phyloP scores from a whole-genome alignment of 352 stramenopile species.

The Globisporangium nunn region DNA sequence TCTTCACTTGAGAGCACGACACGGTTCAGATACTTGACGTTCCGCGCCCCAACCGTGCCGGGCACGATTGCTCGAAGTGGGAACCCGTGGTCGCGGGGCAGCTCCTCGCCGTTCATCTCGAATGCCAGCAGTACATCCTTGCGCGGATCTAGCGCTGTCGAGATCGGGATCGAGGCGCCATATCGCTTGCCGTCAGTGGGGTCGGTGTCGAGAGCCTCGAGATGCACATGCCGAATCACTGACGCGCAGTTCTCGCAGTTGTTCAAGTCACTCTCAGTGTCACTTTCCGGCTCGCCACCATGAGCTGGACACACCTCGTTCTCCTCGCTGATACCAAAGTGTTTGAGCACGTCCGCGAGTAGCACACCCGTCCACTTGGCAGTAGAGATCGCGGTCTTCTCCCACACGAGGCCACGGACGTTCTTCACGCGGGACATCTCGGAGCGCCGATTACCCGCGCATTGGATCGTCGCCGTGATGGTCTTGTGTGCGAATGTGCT shows the following conservation, averaged over 20 bases:
- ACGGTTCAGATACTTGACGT: slow-evolving; percentile 92
- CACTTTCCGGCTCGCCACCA: slow-evolving; percentile 32
- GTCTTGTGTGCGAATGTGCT: slow-evolving; percentile 60
- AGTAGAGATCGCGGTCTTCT: slow-evolving; percentile 76
- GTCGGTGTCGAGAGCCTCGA: slow-evolving; percentile 42
- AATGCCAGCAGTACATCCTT: slow-evolving; percentile 92
- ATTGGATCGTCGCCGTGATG: slow-evolving; percentile 89
- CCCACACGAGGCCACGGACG: slow-evolving; percentile 24
- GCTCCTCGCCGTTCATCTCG: slow-evolving; percentile 89
- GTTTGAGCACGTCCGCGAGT: slow-evolving; percentile 81
- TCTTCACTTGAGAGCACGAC: slow-evolving; percentile 75
- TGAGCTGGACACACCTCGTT: slow-evolving; percentile 27
- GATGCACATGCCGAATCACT: slow-evolving; percentile 36
- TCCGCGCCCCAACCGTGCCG: slow-evolving; percentile 81
- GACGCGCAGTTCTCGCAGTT: slow-evolving; percentile 12
- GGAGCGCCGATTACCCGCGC: slow-evolving; percentile 85
- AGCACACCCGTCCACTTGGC: slow-evolving; percentile 88
- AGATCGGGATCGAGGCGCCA: slow-evolving; percentile 71
- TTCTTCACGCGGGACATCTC: slow-evolving; percentile 66
- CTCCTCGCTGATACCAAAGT: slow-evolving; percentile 46
- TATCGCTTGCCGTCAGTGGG: slow-evolving; percentile 39
- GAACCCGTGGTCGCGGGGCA: slow-evolving; percentile 91
- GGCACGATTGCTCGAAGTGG: slow-evolving; percentile 91
- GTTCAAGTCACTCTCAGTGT: slow-evolving; percentile 13
- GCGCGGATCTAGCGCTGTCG: slow-evolving; percentile 83